Evolutionary conservation across 345 rosid genomes (phyloP), one percentile per base, ranked within the genome.

Genomic region (Rhodamnia rubescens): DNA sequence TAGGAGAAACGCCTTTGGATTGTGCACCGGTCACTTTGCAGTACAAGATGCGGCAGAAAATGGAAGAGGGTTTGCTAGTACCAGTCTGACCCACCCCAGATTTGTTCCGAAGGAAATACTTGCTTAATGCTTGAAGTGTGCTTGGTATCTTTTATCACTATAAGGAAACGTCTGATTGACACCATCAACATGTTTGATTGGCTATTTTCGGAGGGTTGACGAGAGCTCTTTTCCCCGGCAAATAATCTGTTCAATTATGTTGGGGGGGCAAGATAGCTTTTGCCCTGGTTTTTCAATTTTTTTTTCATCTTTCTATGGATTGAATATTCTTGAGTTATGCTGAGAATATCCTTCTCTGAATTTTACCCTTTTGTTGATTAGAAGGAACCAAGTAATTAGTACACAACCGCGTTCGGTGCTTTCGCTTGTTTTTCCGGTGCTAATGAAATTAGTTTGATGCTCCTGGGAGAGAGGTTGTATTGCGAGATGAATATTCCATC

Each of bases 1-100:
- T 85, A 95, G 98, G 98, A 83, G 99, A 97, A 92, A 95, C 98
- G 57, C 95, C 98, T 42, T 87, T 97, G 81, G 98, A 97, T 88
- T 96, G 98, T 88, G 98, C 98, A 47, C 98, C 96, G 2, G 96
- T 92, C 36, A 95, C 98, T 53, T 90, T 95, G 84, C 98, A 93
- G 88, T 93, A 91, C 91, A 96, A 95, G 93, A 96, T 97, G 98
- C 90, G 86, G 55, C 89, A 88, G 88, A 97, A 92, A 91, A 87
- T 94, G 87, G 89, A 93, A 88, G 91, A 88, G 86, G 85, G 85
- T 78, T 78, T 85, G 84, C 78, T 86, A 74, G 61, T 82, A 82
- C 85, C 50, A 12, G 26, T 36, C 47, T 40, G 80, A 20, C 80
- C 26, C 24, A 32, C 80, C 21, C 47, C 80, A 69, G 7, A 69